Evolutionary conservation across 2,329 filamentous ascomycete species (phyloP).

Genomic region (Trichoderma sp.): DNA sequence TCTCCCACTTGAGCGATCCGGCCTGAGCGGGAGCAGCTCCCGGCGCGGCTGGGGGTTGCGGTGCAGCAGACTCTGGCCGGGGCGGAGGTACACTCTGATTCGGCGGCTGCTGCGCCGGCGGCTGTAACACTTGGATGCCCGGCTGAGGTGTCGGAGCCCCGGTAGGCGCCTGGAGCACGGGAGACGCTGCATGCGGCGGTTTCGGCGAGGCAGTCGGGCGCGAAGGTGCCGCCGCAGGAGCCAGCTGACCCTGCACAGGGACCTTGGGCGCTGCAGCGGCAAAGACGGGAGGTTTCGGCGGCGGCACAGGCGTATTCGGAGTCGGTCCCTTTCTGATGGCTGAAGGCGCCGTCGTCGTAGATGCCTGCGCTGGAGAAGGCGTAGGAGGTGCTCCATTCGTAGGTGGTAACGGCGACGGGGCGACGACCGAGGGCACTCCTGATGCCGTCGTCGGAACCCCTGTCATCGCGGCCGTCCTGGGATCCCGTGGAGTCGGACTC

Average conservation of each 20-base stretch:
- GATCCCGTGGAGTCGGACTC: slow-evolving; percentile 40
- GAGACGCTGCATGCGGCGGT: slow-evolving; percentile 36
- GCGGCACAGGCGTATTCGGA: slow-evolving; percentile 42
- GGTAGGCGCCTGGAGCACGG: slow-evolving; percentile 44
- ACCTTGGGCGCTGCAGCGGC: slow-evolving; percentile 34
- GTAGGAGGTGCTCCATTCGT: slow-evolving; percentile 34
- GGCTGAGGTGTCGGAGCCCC: slow-evolving; percentile 37
- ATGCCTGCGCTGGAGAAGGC: slow-evolving; percentile 33
- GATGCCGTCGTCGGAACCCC: slow-evolving; percentile 29
- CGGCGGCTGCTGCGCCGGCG: slow-evolving; percentile 37
- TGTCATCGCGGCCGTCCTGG: slow-evolving; percentile 35
- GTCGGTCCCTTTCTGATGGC: slow-evolving; percentile 37
- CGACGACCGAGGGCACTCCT: slow-evolving; percentile 30
- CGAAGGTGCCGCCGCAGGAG: slow-evolving; percentile 36
- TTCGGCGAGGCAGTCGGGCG: slow-evolving; percentile 40
- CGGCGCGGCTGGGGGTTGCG: slow-evolving; percentile 37
- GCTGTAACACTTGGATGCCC: slow-evolving; percentile 39
- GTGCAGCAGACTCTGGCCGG: slow-evolving; percentile 37
- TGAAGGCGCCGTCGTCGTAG: slow-evolving; percentile 31
- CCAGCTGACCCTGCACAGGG: slow-evolving; percentile 37
- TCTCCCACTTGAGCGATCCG: slow-evolving; percentile 46
- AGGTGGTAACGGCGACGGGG: background rate
- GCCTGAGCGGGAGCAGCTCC: slow-evolving; percentile 34
- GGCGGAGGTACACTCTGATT: slow-evolving; percentile 40
- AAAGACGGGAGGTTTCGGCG: slow-evolving; percentile 40